Evolutionary conservation across 2,329 filamentous ascomycete genomes (phyloP), one percentile per base, ranked within the genome.

Genomic region (Aspergillus alliaceus): DNA sequence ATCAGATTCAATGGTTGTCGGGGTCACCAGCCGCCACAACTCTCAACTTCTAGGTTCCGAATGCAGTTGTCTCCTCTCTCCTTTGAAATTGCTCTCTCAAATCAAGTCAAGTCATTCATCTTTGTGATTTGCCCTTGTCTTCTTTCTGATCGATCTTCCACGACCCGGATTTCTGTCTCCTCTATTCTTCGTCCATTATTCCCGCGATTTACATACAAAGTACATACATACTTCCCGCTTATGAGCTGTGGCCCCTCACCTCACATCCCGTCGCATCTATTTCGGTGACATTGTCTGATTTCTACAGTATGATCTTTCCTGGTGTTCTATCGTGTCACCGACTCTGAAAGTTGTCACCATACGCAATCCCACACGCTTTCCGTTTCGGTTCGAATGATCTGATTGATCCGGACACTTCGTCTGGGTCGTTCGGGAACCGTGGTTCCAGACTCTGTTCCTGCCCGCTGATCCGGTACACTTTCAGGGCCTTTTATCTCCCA

Each of bases 11-110:
- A 40, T 59, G 56, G 62, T 64, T 59, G 62, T 61, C 62, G 42
- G 60, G 62, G 62, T 48, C 62, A 64, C 62, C 40, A 60, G 60
- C 59, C 62, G 59, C 61, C 59, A 61, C 59, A n/a, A n/a, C n/a
- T n/a, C 50, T 49, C 29, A 20, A 27, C 18, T 48, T 11, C 15
- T 42, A 48, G 32, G 22, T 15, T 49, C 56, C 59, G 59, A 27
- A 56, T 59, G 57, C 57, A 59, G 54, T 53, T 20, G 48, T 20
- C 18, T 29, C 25, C 25, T 22, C 14, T 22, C 48, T 46, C 18
- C n/a, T 49, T 20, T n/a, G n/a, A n/a, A n/a, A n/a, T n/a, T n/a
- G n/a, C 18, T 35, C 32, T 29, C 9, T 39, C 22, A 32, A 39
- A 4, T 35, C 4, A 15, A 44, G 12, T 27, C 15, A n/a, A 27